Evolutionary conservation across 345 rosid genomes (phyloP).

Genomic region (Linum usitatissimum): DNA sequence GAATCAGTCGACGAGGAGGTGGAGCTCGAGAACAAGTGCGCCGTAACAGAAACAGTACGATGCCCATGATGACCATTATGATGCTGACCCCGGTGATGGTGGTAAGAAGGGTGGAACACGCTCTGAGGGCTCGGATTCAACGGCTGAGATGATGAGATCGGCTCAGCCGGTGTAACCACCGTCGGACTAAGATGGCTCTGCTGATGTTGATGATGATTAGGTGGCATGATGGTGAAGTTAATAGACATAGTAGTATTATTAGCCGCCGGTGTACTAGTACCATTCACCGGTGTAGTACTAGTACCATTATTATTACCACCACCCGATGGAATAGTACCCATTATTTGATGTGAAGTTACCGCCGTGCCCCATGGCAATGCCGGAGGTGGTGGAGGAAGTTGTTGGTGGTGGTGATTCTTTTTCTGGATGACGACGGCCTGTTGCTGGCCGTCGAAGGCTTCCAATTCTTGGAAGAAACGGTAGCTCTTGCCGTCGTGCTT

Average conservation of each 20-base stretch:
- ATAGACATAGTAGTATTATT: slow-evolving; percentile 14
- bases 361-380: slow-evolving; percentile 15
- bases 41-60: not conserved
- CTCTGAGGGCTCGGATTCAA: slow-evolving; percentile 11
- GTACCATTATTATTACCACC: slow-evolving; percentile 5
- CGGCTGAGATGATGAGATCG: slow-evolving; percentile 18
- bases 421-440: no score
- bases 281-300: not conserved
- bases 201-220: slow-evolving; percentile 1
- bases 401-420: slow-evolving; percentile 8
- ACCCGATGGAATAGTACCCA: not conserved
- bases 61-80: not conserved
- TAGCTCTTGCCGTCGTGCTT: slow-evolving; percentile 81
- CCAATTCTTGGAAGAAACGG: slow-evolving; percentile 74
- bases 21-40: slow-evolving; percentile 22
- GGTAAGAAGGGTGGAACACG: slow-evolving; percentile 16
- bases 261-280: slow-evolving; percentile 5
- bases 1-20: slow-evolving; percentile 32
- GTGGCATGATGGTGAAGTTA: not conserved
- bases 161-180: slow-evolving; percentile 10
- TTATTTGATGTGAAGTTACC: not conserved
- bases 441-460: slow-evolving; percentile 39
- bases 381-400: slow-evolving; percentile 4
- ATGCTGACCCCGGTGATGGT: slow-evolving; percentile 5
- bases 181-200: not conserved